Evolutionary conservation across 768 basidiomycete genomes (phyloP), one percentile per base, ranked within the genome.

Genomic region (Rhodosporidiobolus sp.): DNA sequence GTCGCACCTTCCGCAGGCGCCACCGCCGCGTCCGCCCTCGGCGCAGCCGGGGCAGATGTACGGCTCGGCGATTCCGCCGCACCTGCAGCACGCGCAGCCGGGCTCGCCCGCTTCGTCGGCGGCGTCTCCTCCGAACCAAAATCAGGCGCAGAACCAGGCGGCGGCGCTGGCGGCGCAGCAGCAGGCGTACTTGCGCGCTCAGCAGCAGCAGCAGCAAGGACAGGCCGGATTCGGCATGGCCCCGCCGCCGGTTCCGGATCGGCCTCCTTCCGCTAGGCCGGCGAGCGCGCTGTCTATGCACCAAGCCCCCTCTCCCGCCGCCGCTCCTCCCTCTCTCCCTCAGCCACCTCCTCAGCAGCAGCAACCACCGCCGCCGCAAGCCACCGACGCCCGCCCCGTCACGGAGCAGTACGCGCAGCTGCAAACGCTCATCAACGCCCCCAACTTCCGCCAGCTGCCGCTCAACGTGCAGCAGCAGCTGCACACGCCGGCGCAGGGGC

Each of bases 11-110:
- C 70, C 75, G 17, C 50, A 74, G 26, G 67, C 73, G n/a, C 69
- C 77, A 24, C 77, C 77, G 3, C 56, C 54, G 17, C 71, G 67
- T 38, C 72, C 66, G 17, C 61, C 70, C 2, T 67, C 69, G 35
- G 60, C 69, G 24, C 72, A 66, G 34, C 50, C 48, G 12, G 57
- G 63, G 28, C 60, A 67, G 45, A 56, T 53, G 32, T 59, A 67
- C 43, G 60, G 63, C 26, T 69, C 72, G 17, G 73, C 69, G 17
- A 70, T 71, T 35, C 69, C 73, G 30, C 35, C 73, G 26, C 69
- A 75, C 38, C 52, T 75, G 28, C n/a, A 61, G 43, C 63, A 46
- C 6, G 53, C 28, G 30, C 32, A 9, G 24, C 22, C 54, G 17
- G 58, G 48, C 30, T 30, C 65, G 28, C 28, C 28, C 6, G 30